phyloP scores from a whole-genome alignment of 768 basidiomycete genomes.

The Boletus vermiculosoides region DNA sequence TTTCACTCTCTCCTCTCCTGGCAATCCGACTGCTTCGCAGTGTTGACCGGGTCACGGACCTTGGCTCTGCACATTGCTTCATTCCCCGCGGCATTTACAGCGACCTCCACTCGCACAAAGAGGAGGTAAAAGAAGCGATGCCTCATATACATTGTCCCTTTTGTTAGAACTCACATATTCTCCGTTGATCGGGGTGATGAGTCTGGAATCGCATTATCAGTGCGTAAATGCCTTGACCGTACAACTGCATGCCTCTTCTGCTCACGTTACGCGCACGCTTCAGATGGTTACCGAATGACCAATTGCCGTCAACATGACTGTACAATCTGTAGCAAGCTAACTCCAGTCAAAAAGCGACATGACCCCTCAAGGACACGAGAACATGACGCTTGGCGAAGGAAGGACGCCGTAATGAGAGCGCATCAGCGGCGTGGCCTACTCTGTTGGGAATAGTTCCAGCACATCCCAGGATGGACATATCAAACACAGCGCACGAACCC shows the following conservation, averaged over 20 bases:
- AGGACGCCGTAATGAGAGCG: slow-evolving; percentile 32
- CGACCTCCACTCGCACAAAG: slow-evolving; percentile 8
- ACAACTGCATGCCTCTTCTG: not conserved
- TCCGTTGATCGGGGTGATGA: slow-evolving; percentile 22
- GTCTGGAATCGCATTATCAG: slow-evolving; percentile 8
- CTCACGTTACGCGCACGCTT: slow-evolving; percentile 16
- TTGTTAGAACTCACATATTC: slow-evolving; percentile 6
- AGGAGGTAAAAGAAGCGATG: slow-evolving; percentile 13
- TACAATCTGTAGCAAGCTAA: slow-evolving; percentile 11
- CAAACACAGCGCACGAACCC: slow-evolving; percentile 5
- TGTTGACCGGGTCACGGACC: slow-evolving; percentile 24
- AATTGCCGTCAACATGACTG: slow-evolving; percentile 12
- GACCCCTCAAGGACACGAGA: slow-evolving; percentile 11
- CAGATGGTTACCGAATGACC: slow-evolving; percentile 9
- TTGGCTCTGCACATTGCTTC: slow-evolving; percentile 16
- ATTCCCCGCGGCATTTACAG: slow-evolving; percentile 35
- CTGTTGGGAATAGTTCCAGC: slow-evolving; percentile 13
- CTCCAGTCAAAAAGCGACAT: slow-evolving; percentile 21
- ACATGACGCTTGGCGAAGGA: slow-evolving; percentile 14
- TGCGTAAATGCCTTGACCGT: slow-evolving; percentile 7
- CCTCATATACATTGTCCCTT: slow-evolving; percentile 7
- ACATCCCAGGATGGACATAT: slow-evolving; percentile 22
- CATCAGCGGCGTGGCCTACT: slow-evolving; percentile 33
- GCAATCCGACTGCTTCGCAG: slow-evolving; percentile 19
- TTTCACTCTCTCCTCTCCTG: slow-evolving; percentile 17